Conservation (phyloP, 805 yeast species). For the Sugiyamaella mastotermitis region DNA sequence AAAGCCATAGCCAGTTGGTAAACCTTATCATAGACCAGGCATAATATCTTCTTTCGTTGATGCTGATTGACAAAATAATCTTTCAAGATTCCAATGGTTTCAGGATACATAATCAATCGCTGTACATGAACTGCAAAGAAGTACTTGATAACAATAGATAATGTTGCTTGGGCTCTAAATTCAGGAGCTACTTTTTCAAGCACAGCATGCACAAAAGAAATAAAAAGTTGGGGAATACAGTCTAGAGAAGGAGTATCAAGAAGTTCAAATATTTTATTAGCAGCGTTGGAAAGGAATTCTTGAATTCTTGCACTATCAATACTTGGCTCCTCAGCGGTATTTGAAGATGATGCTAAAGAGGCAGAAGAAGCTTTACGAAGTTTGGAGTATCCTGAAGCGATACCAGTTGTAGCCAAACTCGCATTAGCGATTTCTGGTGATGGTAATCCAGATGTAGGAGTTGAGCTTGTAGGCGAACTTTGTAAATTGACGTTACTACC, state of each 20-base stretch:
- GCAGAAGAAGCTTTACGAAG: constrained; percentile 13
- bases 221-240: constrained; percentile 14
- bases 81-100: constrained; percentile 18
- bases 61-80: constrained; percentile 19
- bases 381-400: neutral
- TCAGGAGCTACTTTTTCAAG: constrained; percentile 10
- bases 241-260: constrained; percentile 16
- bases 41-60: constrained; percentile 20
- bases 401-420: neutral
- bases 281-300: constrained; percentile 11
- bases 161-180: constrained; percentile 3
- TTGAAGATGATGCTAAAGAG: constrained; percentile 14
- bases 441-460: constrained; percentile 12
- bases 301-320: neutral
- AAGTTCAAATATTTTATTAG: constrained; percentile 11
- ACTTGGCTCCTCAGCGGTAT: constrained; percentile 7
- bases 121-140: constrained; percentile 16
- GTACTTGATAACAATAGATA: constrained; percentile 17
- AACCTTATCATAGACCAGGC: constrained; percentile 14
- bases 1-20: constrained; percentile 11
- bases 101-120: constrained; percentile 19
- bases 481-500: too few species aligned
- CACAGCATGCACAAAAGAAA: constrained; percentile 13
- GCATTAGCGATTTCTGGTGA: constrained; percentile 14
- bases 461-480: constrained; percentile 1